phyloP scores from a whole-genome alignment of 208 protist species.

The Wallacemonas sp. region DNA sequence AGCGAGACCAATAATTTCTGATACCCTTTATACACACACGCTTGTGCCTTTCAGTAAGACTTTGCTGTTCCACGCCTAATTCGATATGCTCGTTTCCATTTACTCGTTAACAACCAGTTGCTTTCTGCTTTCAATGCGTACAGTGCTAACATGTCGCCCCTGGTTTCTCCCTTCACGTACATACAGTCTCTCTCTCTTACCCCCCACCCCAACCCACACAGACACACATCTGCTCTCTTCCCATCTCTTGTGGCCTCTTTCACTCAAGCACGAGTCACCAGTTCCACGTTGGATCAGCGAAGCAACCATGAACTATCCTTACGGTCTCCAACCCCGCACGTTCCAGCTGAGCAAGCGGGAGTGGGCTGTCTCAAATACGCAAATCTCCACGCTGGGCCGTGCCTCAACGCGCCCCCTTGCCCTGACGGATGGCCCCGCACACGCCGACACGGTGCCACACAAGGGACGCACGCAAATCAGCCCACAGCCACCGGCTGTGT shows the following conservation, averaged over 20 bases:
- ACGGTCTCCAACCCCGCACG: constrained; percentile 11
- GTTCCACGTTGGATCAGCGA: too few relatives aligned
- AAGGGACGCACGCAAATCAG: background rate
- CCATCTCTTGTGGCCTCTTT: too few relatives aligned
- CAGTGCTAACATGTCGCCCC: too few relatives aligned
- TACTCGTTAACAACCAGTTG: too few relatives aligned
- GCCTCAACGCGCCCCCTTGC: background rate
- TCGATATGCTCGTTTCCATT: too few relatives aligned
- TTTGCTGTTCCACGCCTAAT: too few relatives aligned
- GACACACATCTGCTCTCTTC: background rate
- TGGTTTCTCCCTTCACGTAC: too few relatives aligned
- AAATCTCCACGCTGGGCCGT: background rate
- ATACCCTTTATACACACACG: constrained; percentile 1
- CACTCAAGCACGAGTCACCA: too few relatives aligned
- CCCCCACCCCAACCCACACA: background rate
- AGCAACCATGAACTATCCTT: constrained; percentile 27
- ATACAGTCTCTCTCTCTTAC: too few relatives aligned
- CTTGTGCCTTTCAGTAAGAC: too few relatives aligned
- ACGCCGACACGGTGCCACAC: background rate
- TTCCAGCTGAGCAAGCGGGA: constrained; percentile 8
- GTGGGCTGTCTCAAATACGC: background rate
- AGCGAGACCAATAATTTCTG: constrained; percentile 56
- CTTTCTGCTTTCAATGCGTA: too few relatives aligned
- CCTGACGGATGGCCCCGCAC: background rate
- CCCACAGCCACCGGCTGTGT: background rate